Evolutionary conservation across 495 filamentous ascomycete species (phyloP), one percentile per base, ranked within the genome.

Genomic region (Penicillium fimorum): DNA sequence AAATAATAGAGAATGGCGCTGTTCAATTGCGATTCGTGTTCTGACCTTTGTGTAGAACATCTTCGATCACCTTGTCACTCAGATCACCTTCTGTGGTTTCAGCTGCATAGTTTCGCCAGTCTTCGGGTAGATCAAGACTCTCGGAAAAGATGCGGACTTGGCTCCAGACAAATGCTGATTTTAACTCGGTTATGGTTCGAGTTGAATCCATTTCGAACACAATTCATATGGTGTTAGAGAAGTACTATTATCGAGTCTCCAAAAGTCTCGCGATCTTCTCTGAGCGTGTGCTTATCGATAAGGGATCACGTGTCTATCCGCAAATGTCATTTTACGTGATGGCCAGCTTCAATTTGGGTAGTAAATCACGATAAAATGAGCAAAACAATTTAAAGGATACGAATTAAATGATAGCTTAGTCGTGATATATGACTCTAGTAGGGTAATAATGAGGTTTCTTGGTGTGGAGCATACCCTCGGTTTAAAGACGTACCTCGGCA

Each of bases 101-200:
- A 32, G 64, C 63, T 47, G 71, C 70, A 67, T 73, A 73, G 38
- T 76, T 65, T 45, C 74, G 79, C 85, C 85, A 90, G 52, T 79
- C 67, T 38, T 77, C 76, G 20, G 84, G 77, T 1, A 84, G 82
- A 5, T 75, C 61, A 30, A 89, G 76, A 5, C 74, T 70, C 48
- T 79, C 76, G 1, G 79, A 81, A 33, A 90, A 75, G 45, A 84
- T 79, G 10, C 84, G 83, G 20, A 86, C 79, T 61, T 90, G 87
- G 24, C 75, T 66, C 44, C 79, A 67, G 25, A 90, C 77, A 61
- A 89, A 90, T 59, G 75, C 67, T 15, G 84, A 81, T 63, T 90
- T 90, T 56, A 86, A 68, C 55, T 82, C 75, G 49, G 83, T 72
- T 55, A 89, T 78, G 20, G 85, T 80, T 47, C 70, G 68, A 55